phyloP scores from a whole-genome alignment of 257 asterid genomes.

The Coffea eugenioides region DNA sequence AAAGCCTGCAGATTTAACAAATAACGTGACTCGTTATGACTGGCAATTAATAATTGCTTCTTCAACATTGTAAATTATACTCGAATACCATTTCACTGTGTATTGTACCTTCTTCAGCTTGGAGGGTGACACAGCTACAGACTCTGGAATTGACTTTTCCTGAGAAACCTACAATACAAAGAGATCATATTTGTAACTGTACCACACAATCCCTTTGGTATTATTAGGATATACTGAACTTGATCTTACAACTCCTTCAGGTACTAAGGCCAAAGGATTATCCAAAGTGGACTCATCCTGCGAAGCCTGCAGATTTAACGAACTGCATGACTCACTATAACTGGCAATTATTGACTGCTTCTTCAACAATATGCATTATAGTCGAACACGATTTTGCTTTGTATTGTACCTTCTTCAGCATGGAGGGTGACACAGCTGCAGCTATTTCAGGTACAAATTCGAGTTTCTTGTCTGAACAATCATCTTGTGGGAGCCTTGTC shows the following conservation, averaged over 20 bases:
- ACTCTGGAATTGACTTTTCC: constrained; percentile 25
- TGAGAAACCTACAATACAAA: constrained; percentile 21
- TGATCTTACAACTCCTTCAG: constrained; percentile 5
- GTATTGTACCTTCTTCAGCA: constrained; percentile 1
- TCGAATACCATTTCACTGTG: neutral
- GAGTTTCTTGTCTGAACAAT: neutral
- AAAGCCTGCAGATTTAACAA: constrained; percentile 1
- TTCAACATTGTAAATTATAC: neutral
- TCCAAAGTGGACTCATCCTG: neutral
- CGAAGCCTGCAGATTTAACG: neutral
- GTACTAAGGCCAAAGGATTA: neutral
- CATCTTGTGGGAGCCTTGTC: constrained; percentile 13
- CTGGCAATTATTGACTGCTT: neutral
- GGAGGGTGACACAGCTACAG: neutral
- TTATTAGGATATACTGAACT: neutral
- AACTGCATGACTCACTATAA: neutral
- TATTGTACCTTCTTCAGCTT: neutral
- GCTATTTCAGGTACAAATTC: constrained; percentile 8
- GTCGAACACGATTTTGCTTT: neutral
- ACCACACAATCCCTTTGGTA: neutral
- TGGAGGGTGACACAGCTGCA: neutral
- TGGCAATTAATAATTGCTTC: neutral
- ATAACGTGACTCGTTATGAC: neutral
- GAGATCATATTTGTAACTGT: neutral
- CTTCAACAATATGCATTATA: neutral